Conservation (phyloP, 164 flowering plant genomes). For the Stephania yunnanensis region DNA sequence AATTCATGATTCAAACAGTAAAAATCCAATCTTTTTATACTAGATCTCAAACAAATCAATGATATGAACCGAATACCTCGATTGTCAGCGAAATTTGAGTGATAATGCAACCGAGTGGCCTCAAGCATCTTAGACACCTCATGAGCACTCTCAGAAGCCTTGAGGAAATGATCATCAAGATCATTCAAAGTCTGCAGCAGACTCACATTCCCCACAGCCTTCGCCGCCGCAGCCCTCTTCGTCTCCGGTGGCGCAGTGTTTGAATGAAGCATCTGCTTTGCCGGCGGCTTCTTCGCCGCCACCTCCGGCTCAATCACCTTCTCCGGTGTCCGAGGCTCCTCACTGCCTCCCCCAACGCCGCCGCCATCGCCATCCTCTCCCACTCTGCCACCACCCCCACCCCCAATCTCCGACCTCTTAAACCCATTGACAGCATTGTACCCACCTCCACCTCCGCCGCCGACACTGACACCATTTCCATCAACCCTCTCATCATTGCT, state of each 20-base stretch:
- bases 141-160: slow-evolving; percentile 72
- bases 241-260: slow-evolving; percentile 42
- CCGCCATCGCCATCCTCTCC: slow-evolving; percentile 6
- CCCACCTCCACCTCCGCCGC: neutral
- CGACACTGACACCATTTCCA: neutral
- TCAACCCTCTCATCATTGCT: slow-evolving; percentile 21
- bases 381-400: slow-evolving; percentile 7
- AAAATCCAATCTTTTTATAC: neutral
- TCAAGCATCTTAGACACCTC: slow-evolving; percentile 90
- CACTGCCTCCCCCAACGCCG: neutral
- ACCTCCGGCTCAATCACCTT: slow-evolving; percentile 31
- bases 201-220: slow-evolving; percentile 26
- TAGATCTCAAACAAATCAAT: neutral
- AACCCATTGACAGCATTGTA: slow-evolving; percentile 2
- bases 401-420: slow-evolving; percentile 12
- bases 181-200: slow-evolving; percentile 45
- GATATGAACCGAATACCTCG: slow-evolving; percentile 34
- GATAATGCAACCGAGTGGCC: slow-evolving; percentile 82
- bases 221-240: slow-evolving; percentile 17
- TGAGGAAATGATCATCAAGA: slow-evolving; percentile 76
- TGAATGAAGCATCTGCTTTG: slow-evolving; percentile 37
- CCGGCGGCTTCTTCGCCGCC: slow-evolving; percentile 16
- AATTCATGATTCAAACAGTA: too few relatives aligned
- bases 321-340: slow-evolving; percentile 37
- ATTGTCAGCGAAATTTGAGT: slow-evolving; percentile 86